phyloP scores from a whole-genome alignment of 1,284 basidiomycete species.

The Trichosporon sp. region DNA sequence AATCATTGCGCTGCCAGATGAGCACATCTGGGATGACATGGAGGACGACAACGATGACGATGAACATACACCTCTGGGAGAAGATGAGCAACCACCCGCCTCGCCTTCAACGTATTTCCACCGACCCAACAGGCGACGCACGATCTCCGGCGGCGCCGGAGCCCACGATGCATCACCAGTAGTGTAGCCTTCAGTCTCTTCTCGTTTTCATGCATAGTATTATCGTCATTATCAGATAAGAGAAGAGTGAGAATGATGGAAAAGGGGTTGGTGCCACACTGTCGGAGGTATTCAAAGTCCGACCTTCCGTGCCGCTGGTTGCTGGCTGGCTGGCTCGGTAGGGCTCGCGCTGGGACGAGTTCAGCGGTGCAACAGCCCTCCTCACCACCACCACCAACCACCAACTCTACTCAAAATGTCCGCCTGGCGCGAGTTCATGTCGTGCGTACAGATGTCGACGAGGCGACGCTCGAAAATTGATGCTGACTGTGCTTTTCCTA shows the following conservation, averaged over 20 bases:
- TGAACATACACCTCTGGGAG: slow-evolving; percentile 50
- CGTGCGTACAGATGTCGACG: slow-evolving; percentile 40
- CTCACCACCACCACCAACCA: slow-evolving; percentile 23
- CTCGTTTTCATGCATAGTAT: background rate
- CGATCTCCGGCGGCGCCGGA: slow-evolving; percentile 21
- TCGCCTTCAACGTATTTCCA: slow-evolving; percentile 60
- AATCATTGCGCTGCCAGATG: slow-evolving; percentile 73
- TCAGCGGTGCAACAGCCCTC: slow-evolving; percentile 9
- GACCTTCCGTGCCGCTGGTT: slow-evolving; percentile 20
- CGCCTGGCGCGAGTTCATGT: slow-evolving; percentile 54
- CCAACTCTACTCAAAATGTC: slow-evolving; percentile 45
- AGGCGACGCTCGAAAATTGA: background rate
- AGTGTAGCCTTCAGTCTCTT: background rate
- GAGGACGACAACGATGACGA: slow-evolving; percentile 57
- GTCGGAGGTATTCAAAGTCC: slow-evolving; percentile 19
- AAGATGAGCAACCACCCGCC: slow-evolving; percentile 38
- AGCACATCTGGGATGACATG: slow-evolving; percentile 66
- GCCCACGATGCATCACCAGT: background rate
- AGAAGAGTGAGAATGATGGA: background rate
- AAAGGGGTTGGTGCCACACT: background rate
- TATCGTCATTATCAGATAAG: slow-evolving; percentile 2
- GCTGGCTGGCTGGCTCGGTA: slow-evolving; percentile 19
- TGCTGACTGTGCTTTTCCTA: background rate
- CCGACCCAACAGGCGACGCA: slow-evolving; percentile 36
- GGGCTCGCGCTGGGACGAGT: slow-evolving; percentile 7